A percentile compares a stretch with the other conserved stretches of the same genome.
These are phyloP conservation scores for Tuber brumale DNA, from an alignment of 495 filamentous ascomycete species.

Conservation along the genomic window DNA sequence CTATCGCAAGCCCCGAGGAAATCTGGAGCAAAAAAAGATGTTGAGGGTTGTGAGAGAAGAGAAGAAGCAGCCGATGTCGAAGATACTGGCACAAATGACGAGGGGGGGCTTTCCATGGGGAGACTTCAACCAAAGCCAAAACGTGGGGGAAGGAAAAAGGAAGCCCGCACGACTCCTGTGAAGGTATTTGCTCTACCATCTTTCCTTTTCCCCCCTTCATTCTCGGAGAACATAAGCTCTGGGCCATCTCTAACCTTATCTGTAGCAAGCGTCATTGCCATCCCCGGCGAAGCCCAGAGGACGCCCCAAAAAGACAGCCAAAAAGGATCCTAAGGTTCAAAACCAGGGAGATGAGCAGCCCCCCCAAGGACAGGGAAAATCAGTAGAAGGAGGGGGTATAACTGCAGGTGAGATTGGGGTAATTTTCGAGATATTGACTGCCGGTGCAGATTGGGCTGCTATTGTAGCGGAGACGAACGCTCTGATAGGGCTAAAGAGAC, in stretches of 20 bases:
- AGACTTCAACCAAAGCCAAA: not conserved
- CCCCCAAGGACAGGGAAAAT: not conserved
- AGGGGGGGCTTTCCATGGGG: not conserved
- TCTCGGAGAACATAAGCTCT: not conserved
- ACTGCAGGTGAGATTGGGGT: not conserved
- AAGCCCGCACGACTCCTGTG: not conserved
- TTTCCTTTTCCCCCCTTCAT: not conserved
- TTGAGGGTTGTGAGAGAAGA: not conserved
- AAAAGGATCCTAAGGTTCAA: not conserved
- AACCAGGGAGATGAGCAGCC: not conserved
- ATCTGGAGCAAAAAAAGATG: not conserved
- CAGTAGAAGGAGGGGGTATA: not conserved
- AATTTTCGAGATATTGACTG: not conserved
- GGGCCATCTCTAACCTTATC: not conserved
- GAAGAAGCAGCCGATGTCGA: not conserved
- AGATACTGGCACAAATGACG: not conserved
- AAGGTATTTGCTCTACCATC: not conserved
- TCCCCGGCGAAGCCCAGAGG: not conserved
- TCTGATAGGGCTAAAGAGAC: not conserved
- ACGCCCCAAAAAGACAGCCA: not conserved
- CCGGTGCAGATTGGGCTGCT: not conserved
- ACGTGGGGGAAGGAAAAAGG: not conserved
- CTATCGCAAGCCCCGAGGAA: not conserved
- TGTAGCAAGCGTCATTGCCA: not conserved
- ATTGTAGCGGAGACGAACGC: not conserved